Base-by-base conservation (phyloP, 305 asterid genomes). In the Withania somnifera region DNA sequence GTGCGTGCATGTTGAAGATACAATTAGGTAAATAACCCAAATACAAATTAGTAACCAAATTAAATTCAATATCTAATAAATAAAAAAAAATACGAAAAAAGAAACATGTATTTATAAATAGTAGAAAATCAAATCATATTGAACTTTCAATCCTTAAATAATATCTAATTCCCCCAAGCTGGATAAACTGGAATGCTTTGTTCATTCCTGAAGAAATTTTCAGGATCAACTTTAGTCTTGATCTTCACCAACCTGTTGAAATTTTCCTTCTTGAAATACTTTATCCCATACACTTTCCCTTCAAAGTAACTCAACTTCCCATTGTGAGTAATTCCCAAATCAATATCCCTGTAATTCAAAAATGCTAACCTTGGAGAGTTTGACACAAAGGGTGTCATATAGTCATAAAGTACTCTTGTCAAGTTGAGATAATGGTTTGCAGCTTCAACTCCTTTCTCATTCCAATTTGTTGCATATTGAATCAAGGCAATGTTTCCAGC, bases 341-440 rank as follows among this genome's bases (percentile, higher is more conserved):
- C 93, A 0, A 86, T 68, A 83, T 90, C 93, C 19, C 92, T 83
- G 79, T 89, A 90, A 10, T 90, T 89, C 2, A 89, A 66, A 60
- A 79, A 90, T 11, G 92, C 92, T 42, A 80, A 83, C 32, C 92
- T 88, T n/a, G 93, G 92, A 7, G 19, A 53, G 73, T 19, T 81
- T 9, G 91, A 90, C 10, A 90, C 92, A 15, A 80, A 87, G 0
- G 89, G 91, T 14, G 89, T 85, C 89, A 90, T 87, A 36, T 66
- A 67, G n/a, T 9, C 77, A 47, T 61, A 83, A 15, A 89, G 54
- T 45, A 24, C 13, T 13, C 87, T 83, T 50, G 86, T 81, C 82
- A 58, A 38, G 15, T 84, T 57, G 8, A 89, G 1, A 85, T 88
- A 82, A 2, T 64, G 36, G 1, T 42, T 32, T 0, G 75, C 86